Percentiles rank a stretch among this genome's conserved stretches.
Conservation (phyloP, 768 basidiomycete species). For the Mycena sanguinolenta region DNA sequence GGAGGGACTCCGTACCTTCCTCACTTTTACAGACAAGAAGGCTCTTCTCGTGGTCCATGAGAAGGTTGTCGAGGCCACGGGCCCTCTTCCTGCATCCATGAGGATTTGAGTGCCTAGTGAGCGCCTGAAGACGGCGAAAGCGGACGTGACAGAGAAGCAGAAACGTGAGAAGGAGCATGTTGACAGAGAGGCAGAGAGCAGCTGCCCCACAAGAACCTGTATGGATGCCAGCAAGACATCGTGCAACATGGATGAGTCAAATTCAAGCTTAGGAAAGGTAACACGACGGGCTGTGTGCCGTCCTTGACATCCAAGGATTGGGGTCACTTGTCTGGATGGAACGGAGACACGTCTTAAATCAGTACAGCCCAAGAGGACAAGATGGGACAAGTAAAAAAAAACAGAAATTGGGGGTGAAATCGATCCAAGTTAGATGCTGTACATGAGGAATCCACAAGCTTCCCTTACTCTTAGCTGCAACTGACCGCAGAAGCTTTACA, state of each 20-base stretch:
- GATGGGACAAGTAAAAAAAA: not conserved
- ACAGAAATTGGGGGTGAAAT: slow-evolving; percentile 2
- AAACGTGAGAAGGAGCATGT: too few relatives aligned
- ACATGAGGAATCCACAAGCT: not conserved
- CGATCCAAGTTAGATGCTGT: not conserved
- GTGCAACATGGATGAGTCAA: slow-evolving; percentile 2
- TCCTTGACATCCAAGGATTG: slow-evolving; percentile 13
- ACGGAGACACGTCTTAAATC: not conserved
- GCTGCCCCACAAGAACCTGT: slow-evolving; percentile 6
- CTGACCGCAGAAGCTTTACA: not conserved
- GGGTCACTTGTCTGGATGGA: slow-evolving; percentile 5
- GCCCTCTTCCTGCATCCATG: too few relatives aligned
- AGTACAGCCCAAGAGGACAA: slow-evolving; percentile 2
- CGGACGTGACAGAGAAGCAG: too few relatives aligned
- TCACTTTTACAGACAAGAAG: too few relatives aligned
- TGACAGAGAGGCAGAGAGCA: too few relatives aligned
- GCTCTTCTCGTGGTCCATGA: too few relatives aligned
- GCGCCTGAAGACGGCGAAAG: too few relatives aligned
- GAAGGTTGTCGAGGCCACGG: too few relatives aligned
- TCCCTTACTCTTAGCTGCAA: not conserved
- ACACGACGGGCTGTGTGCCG: not conserved
- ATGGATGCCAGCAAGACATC: slow-evolving; percentile 9
- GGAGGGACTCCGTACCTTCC: too few relatives aligned
- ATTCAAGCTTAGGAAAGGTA: slow-evolving; percentile 1
- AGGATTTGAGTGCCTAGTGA: too few relatives aligned